Evolutionary conservation across 139 green algal species (phyloP).

Genomic region (Nannochloris sp.): DNA sequence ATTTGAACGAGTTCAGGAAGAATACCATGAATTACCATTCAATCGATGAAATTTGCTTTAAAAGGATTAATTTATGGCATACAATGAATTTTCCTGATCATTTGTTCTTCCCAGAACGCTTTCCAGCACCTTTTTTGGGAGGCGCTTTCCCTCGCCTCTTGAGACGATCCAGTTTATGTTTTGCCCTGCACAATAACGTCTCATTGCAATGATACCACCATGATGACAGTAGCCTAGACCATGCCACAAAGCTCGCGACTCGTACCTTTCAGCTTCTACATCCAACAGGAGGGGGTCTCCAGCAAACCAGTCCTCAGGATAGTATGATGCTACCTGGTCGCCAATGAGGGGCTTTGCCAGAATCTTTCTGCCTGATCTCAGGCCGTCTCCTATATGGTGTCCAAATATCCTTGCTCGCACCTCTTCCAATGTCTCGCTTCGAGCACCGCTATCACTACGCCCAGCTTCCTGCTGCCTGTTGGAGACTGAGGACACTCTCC

Average conservation of each 20-base stretch:
- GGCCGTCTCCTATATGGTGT: conserved; percentile 47
- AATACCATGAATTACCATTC: too few species aligned
- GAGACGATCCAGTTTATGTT: conserved; percentile 39
- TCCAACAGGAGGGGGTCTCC: conserved; percentile 45
- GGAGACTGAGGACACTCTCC: neutral
- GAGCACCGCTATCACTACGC: neutral
- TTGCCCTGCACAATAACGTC: conserved; percentile 14
- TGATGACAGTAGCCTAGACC: neutral
- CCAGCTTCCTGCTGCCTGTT: too few species aligned
- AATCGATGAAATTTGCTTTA: too few species aligned
- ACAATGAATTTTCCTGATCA: neutral
- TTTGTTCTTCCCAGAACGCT: conserved; percentile 34
- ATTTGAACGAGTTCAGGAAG: too few species aligned
- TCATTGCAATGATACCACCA: neutral
- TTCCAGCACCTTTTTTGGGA: conserved; percentile 45
- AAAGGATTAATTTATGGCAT: too few species aligned
- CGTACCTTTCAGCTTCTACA: conserved; percentile 33
- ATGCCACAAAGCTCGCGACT: neutral
- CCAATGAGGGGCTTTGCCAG: conserved; percentile 40
- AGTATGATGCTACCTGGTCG: conserved; percentile 36
- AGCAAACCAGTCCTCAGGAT: conserved; percentile 29
- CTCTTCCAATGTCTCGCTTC: conserved; percentile 34
- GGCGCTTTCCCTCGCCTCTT: conserved; percentile 43
- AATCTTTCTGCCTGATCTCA: conserved; percentile 54
- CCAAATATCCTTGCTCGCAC: conserved; percentile 54